Evolutionary conservation across 345 rosid genomes (phyloP), one percentile per base, ranked within the genome.

Genomic region (Psidium guajava): DNA sequence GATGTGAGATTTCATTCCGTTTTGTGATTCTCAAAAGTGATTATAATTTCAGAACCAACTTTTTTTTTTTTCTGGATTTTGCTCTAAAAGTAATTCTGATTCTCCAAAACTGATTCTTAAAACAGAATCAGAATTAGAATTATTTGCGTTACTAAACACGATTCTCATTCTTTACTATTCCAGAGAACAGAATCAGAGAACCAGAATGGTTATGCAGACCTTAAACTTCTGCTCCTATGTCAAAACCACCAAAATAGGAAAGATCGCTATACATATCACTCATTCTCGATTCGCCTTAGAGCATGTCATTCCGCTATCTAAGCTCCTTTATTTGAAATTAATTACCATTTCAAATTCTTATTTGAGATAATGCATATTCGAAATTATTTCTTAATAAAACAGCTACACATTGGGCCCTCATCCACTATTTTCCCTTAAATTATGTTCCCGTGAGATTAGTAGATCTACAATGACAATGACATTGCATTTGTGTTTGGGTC

Each of bases 291-390:
- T 13, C 2, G 36, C 40, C 40, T 59, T 6, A 27, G 7, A 27
- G 18, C 73, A 13, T 59, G 40, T 0, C 40, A 14, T 27, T 61
- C 74, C 9, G 0, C 20, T 52, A 14, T 27, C 40, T 6, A 61
- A 61, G 40, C 74, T 27, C 0, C 0, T 36, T 61, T 58, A n/a
- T 28, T 58, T 0, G 2, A 61, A 61, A 61, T 61, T 14, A 27
- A 61, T 61, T 14, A 0, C 0, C 5, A 14, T 1, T 61, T 61
- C 5, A 6, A 0, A 5, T 0, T 0, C 14, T 27, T 27, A 27
- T 27, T 59, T 0, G 2, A 59, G 0, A 27, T 27, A 14, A 27
- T 27, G 0, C 14, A 0, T 0, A 14, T 10, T 61, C 40, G 15
- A 27, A 6, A 59, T 6, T 18, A 27, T 61, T 61, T 61, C 28